These are phyloP conservation scores for Thymus mandschuricus DNA, from an alignment of 257 asterid species.

Conservation along the genomic window DNA sequence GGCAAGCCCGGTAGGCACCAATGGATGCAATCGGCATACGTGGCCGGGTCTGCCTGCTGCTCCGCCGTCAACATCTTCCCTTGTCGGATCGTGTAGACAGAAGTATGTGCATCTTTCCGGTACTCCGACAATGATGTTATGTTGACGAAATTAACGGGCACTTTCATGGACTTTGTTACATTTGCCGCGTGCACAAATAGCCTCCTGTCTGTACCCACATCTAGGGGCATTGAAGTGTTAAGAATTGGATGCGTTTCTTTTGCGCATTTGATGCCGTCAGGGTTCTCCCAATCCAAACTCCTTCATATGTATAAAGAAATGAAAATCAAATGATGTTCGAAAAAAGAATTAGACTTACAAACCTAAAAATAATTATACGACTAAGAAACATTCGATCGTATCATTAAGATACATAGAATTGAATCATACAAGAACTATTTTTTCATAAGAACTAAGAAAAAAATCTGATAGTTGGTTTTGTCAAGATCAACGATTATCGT, in stretches of 20 bases:
- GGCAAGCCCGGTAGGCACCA: conserved; percentile 92
- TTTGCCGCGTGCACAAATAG: conserved; percentile 53
- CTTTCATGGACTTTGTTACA: conserved; percentile 54
- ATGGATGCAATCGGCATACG: conserved; percentile 75
- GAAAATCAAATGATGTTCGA: too few species aligned
- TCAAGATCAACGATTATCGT: too few species aligned
- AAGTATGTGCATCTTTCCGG: conserved; percentile 81
- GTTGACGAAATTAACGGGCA: conserved; percentile 58
- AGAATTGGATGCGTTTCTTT: conserved; percentile 63
- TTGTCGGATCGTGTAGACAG: conserved; percentile 72
- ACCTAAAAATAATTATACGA: not conserved
- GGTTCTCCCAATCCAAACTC: conserved; percentile 88
- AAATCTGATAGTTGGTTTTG: too few species aligned
- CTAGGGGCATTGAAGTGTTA: conserved; percentile 59
- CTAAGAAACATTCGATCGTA: not conserved
- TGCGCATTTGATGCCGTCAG: conserved; percentile 78
- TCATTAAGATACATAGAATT: too few species aligned
- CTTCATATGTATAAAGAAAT: conserved; percentile 31
- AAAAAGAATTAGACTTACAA: conserved; percentile 14
- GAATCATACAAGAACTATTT: too few species aligned
- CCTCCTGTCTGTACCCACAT: conserved; percentile 68
- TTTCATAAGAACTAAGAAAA: too few species aligned
- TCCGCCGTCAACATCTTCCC: conserved; percentile 65
- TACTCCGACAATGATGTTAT: conserved; percentile 61
- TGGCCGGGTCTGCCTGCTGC: conserved; percentile 66